Evolutionary conservation across 202 grass and related monocot genomes (phyloP).

Genomic region (Zoysia matrella): DNA sequence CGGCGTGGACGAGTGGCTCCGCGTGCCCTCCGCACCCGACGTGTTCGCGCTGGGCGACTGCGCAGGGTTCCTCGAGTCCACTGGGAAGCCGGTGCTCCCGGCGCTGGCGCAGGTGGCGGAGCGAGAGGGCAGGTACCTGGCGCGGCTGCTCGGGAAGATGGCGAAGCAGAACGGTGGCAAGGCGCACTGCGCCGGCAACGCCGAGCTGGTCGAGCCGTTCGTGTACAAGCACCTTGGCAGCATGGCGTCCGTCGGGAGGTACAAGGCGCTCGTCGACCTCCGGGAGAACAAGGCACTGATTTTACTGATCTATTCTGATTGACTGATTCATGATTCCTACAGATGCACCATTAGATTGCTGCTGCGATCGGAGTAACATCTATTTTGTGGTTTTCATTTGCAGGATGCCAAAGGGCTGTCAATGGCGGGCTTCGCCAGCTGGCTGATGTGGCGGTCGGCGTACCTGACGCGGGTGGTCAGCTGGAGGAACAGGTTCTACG

Average conservation of each 20-base stretch:
- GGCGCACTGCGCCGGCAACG: conserved; percentile 53
- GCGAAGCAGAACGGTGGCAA: conserved; percentile 66
- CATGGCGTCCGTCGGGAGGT: conserved; percentile 91
- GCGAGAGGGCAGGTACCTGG: conserved; percentile 84
- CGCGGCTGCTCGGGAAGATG: conserved; percentile 52
- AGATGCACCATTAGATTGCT: not conserved
- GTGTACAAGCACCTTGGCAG: conserved; percentile 92
- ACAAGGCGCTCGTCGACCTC: conserved; percentile 94
- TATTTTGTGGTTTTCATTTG: not conserved
- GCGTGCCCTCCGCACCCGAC: conserved; percentile 70
- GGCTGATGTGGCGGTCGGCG: conserved; percentile 87
- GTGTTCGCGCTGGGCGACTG: conserved; percentile 96
- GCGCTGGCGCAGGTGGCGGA: conserved; percentile 96
- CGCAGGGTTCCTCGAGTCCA: conserved; percentile 82
- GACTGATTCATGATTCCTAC: not conserved
- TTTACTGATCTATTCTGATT: not conserved
- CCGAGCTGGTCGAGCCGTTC: conserved; percentile 75
- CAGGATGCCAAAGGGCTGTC: conserved; percentile 70
- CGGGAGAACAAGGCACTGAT: conserved; percentile 73
- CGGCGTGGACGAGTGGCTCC: conserved; percentile 82
- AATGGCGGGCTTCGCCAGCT: conserved; percentile 74
- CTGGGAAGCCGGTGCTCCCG: conserved; percentile 77
- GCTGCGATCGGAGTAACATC: not conserved
- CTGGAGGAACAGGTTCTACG: conserved; percentile 97
- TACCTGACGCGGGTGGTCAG: conserved; percentile 88